These are phyloP conservation scores for Evansstolkia leycettana DNA, from an alignment of 495 filamentous ascomycete species.

Conservation along the genomic window DNA sequence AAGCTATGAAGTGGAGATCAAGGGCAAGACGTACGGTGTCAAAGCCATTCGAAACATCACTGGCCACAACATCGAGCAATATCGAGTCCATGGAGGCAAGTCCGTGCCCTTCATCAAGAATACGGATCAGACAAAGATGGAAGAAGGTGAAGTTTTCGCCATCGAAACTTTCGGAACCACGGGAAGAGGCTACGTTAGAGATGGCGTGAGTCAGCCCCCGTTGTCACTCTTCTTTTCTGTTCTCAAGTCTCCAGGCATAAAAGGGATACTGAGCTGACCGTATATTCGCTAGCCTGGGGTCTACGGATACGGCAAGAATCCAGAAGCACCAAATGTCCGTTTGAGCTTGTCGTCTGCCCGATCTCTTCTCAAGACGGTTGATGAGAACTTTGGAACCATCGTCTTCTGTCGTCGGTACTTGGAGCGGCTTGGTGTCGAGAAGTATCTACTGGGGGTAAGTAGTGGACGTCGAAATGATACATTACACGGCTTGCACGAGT, in stretches of 20 bases:
- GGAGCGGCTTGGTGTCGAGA: constrained; percentile 47
- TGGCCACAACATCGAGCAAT: constrained; percentile 48
- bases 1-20: constrained; percentile 50
- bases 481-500: neutral
- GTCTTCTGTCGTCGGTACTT: constrained; percentile 52
- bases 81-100: constrained; percentile 50
- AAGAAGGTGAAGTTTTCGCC: constrained; percentile 53
- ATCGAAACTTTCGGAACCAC: constrained; percentile 56
- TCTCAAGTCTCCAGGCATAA: no score
- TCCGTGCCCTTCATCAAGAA: constrained; percentile 50
- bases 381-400: constrained; percentile 51
- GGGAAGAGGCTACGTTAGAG: constrained; percentile 33
- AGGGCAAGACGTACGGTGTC: constrained; percentile 41
- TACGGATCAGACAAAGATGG: constrained; percentile 49
- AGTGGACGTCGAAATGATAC: neutral
- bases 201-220: constrained; percentile 24
- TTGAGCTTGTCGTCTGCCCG: constrained; percentile 44
- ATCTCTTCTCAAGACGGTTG: constrained; percentile 45
- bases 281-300: constrained; percentile 15
- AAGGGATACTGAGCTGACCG: constrained; percentile 8
- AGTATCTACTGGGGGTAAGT: constrained; percentile 47
- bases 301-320: constrained; percentile 39
- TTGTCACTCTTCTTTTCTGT: neutral
- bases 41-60: constrained; percentile 45
- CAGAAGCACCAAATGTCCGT: constrained; percentile 35